Evolutionary conservation across 2,329 filamentous ascomycete genomes (phyloP).

Genomic region (Cladorrhinum sp.): DNA sequence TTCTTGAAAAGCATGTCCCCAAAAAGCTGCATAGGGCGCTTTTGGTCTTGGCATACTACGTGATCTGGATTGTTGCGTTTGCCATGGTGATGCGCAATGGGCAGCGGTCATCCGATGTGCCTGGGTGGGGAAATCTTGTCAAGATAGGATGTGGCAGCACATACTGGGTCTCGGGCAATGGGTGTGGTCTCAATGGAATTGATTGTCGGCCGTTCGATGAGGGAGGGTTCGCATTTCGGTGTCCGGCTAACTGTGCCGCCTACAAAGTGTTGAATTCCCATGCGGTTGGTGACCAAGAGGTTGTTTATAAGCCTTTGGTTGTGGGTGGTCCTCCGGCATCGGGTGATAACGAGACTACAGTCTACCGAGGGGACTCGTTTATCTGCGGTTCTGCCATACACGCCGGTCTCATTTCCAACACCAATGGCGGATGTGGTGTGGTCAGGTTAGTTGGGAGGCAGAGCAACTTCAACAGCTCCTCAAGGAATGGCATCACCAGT

Average conservation of each 20-base stretch:
- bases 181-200: constrained; percentile 71
- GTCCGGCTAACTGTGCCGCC: constrained; percentile 67
- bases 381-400: constrained; percentile 78
- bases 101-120: constrained; percentile 57
- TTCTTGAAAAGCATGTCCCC: constrained; percentile 63
- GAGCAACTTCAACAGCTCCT: constrained; percentile 57
- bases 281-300: constrained; percentile 68
- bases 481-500: constrained; percentile 72
- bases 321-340: constrained; percentile 59
- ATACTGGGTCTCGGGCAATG: constrained; percentile 69
- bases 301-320: constrained; percentile 63
- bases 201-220: constrained; percentile 73
- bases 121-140: constrained; percentile 63
- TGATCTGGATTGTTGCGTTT: constrained; percentile 68
- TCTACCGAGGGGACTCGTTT: constrained; percentile 83
- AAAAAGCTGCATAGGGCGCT: constrained; percentile 56
- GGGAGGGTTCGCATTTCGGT: constrained; percentile 69
- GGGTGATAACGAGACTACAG: constrained; percentile 43
- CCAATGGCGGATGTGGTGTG: constrained; percentile 70
- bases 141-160: constrained; percentile 64
- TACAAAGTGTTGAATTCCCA: constrained; percentile 67
- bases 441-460: constrained; percentile 64
- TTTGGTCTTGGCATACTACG: constrained; percentile 58
- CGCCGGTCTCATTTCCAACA: constrained; percentile 66
- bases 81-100: constrained; percentile 65